Conservation (phyloP, 2,329 filamentous ascomycete genomes). For the Dothideomycetes sp. region DNA sequence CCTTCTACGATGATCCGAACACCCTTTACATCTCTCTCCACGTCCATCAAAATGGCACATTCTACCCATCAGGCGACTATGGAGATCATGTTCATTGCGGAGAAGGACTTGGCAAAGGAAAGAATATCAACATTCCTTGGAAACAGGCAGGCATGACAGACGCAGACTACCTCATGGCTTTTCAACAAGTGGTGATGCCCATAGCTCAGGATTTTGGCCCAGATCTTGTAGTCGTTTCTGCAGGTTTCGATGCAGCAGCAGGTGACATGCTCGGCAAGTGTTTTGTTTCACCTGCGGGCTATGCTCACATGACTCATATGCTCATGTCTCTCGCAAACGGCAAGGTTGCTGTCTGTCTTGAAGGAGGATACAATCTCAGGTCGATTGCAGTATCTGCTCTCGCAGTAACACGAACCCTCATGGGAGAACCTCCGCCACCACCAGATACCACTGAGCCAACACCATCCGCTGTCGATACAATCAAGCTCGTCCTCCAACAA, state of each 20-base stretch:
- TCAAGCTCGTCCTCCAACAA: constrained; percentile 48
- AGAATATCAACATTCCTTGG: constrained; percentile 63
- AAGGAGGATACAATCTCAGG: constrained; percentile 88
- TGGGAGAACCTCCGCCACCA: constrained; percentile 80
- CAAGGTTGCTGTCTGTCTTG: constrained; percentile 83
- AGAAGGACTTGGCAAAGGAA: constrained; percentile 47
- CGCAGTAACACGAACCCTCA: constrained; percentile 82
- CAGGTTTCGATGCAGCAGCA: constrained; percentile 90
- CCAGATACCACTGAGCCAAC: constrained; percentile 41
- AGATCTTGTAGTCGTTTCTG: constrained; percentile 88
- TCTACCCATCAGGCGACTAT: constrained; percentile 64
- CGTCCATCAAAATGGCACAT: constrained; percentile 71
- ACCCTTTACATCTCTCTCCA: constrained; percentile 93
- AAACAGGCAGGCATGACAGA: constrained; percentile 74
- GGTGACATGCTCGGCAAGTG: constrained; percentile 90
- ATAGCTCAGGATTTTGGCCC: constrained; percentile 89
- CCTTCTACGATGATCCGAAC: constrained; percentile 90
- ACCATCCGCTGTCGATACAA: constrained; percentile 44
- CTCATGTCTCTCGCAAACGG: constrained; percentile 88
- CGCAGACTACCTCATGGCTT: constrained; percentile 92
- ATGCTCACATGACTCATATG: constrained; percentile 99
- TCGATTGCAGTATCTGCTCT: constrained; percentile 90
- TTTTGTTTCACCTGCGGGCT: constrained; percentile 82
- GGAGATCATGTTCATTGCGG: constrained; percentile 54
- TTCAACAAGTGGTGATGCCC: constrained; percentile 93